Conservation (phyloP, 1,139 yeast genomes). For the Protomyces arabidopsidicola region DNA sequence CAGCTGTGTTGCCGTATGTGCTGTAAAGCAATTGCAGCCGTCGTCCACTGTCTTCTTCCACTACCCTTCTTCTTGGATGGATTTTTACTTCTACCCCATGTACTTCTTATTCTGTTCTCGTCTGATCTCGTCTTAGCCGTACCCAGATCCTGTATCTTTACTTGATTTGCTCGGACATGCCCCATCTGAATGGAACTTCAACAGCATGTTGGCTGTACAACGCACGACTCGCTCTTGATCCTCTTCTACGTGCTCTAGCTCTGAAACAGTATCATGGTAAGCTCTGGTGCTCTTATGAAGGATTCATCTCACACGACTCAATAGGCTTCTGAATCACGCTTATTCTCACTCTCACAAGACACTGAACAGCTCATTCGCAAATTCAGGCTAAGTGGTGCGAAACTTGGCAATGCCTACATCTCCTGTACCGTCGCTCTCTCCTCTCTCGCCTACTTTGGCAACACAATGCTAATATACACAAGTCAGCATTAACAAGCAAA, state of each 20-base stretch:
- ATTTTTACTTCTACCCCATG: background rate
- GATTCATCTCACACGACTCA: too few species aligned
- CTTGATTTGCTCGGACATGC: background rate
- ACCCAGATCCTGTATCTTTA: background rate
- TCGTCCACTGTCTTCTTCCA: background rate
- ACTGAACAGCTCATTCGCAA: constrained; percentile 6
- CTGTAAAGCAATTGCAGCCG: background rate
- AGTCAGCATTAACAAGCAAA: constrained; percentile 20
- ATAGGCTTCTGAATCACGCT: constrained; percentile 18
- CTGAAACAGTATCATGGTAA: too few species aligned
- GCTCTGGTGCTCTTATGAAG: too few species aligned
- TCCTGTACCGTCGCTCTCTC: constrained; percentile 6
- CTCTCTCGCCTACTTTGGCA: background rate
- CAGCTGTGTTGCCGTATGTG: constrained; percentile 25
- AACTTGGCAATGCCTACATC: constrained; percentile 4
- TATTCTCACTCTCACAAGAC: constrained; percentile 9
- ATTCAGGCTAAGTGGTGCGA: constrained; percentile 8
- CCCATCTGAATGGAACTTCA: too few species aligned
- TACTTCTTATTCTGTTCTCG: background rate
- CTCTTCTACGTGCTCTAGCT: too few species aligned
- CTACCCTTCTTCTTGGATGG: background rate
- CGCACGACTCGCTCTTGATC: too few species aligned
- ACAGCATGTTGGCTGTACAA: too few species aligned
- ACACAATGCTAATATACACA: background rate
- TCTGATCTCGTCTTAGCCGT: background rate